Evolutionary conservation across 352 stramenopile species (phyloP), one percentile per base, ranked within the genome.

Genomic region (Pythium chondricola): DNA sequence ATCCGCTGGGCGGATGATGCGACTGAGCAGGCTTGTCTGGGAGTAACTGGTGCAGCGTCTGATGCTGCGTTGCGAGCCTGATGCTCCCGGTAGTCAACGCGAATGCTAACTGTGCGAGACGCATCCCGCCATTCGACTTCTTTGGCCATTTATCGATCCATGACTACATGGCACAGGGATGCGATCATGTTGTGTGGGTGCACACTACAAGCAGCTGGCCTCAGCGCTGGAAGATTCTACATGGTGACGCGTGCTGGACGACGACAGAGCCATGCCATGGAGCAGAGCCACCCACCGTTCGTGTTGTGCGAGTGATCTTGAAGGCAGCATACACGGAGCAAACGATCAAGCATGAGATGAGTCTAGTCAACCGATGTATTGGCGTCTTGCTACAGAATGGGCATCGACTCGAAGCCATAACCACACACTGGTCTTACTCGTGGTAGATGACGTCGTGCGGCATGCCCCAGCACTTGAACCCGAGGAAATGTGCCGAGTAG

Each of bases 401-500:
- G n/a, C n/a, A n/a, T n/a, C n/a, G n/a, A n/a, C n/a, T n/a, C n/a
- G n/a, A n/a, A n/a, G n/a, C n/a, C n/a, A n/a, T n/a, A n/a, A n/a
- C n/a, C n/a, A n/a, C n/a, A n/a, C n/a, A n/a, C n/a, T n/a, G n/a
- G n/a, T n/a, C n/a, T 35, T 49, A 26, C 14, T 32, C 35, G 48
- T 71, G 64, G 32, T 65, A 63, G 25, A 71, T 71, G 17, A 61
- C 26, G 8, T 75, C 61, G 42, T 79, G 63, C 2, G 66, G 63
- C 69, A 81, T 74, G 11, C 60, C 61, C 60, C 65, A 81, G 52
- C 66, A 81, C 37, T 61, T 70, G 56, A 65, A 74, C 0, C 69
- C 69, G 13, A 81, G 40, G 32, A 81, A 70, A 27, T 71, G 63
- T n/a, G 70, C 70, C 4, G 58, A 25, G 44, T 74, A 76, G 39